These are phyloP conservation scores for Aspergillus novoparasiticus DNA, from an alignment of 2,329 filamentous ascomycete species.

Conservation along the genomic window DNA sequence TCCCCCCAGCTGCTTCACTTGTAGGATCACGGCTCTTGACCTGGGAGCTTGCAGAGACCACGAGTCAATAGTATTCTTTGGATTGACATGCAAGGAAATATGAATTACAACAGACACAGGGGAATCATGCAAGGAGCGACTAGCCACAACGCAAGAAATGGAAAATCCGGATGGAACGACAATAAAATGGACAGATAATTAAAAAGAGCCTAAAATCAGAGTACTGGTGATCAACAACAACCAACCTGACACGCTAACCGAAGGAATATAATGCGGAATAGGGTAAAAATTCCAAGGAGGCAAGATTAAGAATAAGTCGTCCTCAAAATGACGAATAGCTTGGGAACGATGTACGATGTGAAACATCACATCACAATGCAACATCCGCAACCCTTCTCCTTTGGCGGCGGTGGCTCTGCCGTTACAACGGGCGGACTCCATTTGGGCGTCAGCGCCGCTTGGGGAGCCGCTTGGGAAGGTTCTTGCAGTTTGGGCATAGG, in stretches of 20 bases:
- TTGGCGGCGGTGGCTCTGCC: constrained; percentile 56
- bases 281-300: neutral
- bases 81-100: constrained; percentile 2
- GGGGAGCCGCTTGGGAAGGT: constrained; percentile 37
- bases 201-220: constrained; percentile 14
- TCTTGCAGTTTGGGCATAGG: constrained; percentile 52
- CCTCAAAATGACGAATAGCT: neutral
- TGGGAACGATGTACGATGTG: neutral
- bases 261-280: constrained; percentile 13
- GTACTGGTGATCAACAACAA: constrained; percentile 10
- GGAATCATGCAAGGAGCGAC: constrained; percentile 13
- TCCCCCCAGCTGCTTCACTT: neutral
- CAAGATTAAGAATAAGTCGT: neutral
- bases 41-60: constrained; percentile 1
- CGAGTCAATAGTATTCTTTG: constrained; percentile 2
- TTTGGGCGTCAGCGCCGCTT: constrained; percentile 39
- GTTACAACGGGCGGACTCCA: constrained; percentile 51
- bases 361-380: constrained; percentile 73
- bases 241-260: constrained; percentile 23
- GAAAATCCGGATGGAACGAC: constrained; percentile 1
- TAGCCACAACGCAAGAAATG: constrained; percentile 7
- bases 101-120: constrained; percentile 3
- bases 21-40: neutral
- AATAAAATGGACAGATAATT: constrained; percentile 7
- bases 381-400: constrained; percentile 63